Base-by-base conservation (phyloP, 2,329 filamentous ascomycete species). In the Aspergillus sp. region DNA sequence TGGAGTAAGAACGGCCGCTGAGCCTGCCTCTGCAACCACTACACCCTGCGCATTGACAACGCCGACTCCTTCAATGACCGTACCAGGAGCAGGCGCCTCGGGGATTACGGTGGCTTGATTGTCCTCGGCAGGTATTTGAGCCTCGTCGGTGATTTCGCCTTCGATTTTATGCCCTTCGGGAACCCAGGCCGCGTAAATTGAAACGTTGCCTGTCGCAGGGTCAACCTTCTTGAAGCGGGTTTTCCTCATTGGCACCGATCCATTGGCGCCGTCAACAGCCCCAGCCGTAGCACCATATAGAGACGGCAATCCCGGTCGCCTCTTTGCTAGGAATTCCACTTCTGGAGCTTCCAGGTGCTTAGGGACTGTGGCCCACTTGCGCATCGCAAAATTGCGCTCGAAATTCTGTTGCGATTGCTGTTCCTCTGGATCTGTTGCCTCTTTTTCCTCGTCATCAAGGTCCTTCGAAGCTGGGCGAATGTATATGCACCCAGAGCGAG, bases 101-200 rank as follows among this genome's bases (percentile, higher is more conserved):
- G 69, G 67, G 20, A 69, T 71, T 13, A 76, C 69, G 3, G 68
- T 70, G 15, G 62, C 69, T 45, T 71, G 61, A 36, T 65, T 69
- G 47, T 72, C 75, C 43, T 80, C 79, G 43, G 77, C 74, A 48
- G 78, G 72, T 26, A 77, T 71, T 55, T 79, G 78, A 53, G 81
- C 77, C 47, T 81, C 78, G 38, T 81, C 78, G 57, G 91, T 84
- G 50, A 96, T 87, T 70, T 96, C 92, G 56, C 91, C 91, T 62
- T 93, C 89, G 0, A 96, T 83, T 5, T 80, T 79, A 70, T 95
- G 89, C 0, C 91, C 92, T 56, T 93, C 89, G 5, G 86, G 84
- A 4, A 96, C 83, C 18, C 91, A 89, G 7, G 95, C 86, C 67
- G 96, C 91, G 72, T 95, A 91, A 2, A 93, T 87, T 59, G 90